phyloP scores from a whole-genome alignment of 768 basidiomycete species.

The Kwoniella sp. region DNA sequence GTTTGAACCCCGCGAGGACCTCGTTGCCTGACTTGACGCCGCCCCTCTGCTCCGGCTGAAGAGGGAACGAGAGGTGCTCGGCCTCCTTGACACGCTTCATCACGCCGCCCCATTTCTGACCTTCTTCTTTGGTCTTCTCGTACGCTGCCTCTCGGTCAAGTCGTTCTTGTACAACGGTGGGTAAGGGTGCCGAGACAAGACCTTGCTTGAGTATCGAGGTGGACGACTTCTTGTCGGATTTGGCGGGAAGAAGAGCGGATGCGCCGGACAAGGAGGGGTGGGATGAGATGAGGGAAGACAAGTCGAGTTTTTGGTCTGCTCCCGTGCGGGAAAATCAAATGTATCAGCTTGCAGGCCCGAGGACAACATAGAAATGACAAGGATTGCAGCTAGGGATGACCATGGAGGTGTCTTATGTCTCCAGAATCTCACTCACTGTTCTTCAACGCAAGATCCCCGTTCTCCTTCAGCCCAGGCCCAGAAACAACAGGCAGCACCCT shows the following conservation, averaged over 20 bases:
- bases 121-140: conserved; percentile 86
- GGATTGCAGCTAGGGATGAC: neutral
- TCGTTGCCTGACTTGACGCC: conserved; percentile 50
- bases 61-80: conserved; percentile 54
- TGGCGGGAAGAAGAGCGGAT: conserved; percentile 68
- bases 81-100: conserved; percentile 92
- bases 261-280: conserved; percentile 65
- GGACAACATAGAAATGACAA: no score
- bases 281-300: conserved; percentile 65
- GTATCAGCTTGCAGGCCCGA: neutral
- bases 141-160: conserved; percentile 92
- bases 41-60: conserved; percentile 51
- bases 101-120: conserved; percentile 88
- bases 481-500: conserved; percentile 72
- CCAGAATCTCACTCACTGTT: conserved; percentile 35
- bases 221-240: conserved; percentile 64
- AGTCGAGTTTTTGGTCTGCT: conserved; percentile 54
- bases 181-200: conserved; percentile 78
- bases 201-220: conserved; percentile 63
- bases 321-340: conserved; percentile 15
- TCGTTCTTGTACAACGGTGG: conserved; percentile 81
- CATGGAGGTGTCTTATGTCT: neutral
- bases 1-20: conserved; percentile 67
- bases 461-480: conserved; percentile 62
- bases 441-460: conserved; percentile 70